Percentiles rank a stretch among this genome's conserved stretches.
Conservation (phyloP, 2,329 filamentous ascomycete species). For the Bipolaris bicolor region DNA sequence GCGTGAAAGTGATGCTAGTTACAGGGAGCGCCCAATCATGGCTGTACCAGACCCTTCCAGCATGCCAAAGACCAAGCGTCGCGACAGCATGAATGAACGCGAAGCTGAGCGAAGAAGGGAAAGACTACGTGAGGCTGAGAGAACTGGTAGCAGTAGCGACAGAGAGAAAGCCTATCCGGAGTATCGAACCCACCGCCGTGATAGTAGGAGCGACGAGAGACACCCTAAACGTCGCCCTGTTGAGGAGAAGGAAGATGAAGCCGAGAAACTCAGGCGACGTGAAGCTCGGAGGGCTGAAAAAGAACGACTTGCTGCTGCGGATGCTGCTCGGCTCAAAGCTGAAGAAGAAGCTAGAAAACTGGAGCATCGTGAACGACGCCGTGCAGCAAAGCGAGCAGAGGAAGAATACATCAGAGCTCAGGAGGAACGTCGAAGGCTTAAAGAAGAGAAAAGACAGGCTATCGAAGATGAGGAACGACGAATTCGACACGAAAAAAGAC, state of each 20-base stretch:
- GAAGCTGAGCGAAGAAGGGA: constrained; percentile 33
- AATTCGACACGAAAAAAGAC: constrained; percentile 35
- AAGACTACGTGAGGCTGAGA: constrained; percentile 28
- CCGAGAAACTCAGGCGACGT: constrained; percentile 35
- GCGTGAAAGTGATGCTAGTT: constrained; percentile 41
- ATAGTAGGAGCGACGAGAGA: constrained; percentile 35
- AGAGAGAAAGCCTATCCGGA: constrained; percentile 38
- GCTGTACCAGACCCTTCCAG: constrained; percentile 23
- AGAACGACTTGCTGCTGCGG: constrained; percentile 34
- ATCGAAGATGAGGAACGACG: constrained; percentile 39
- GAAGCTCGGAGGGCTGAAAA: constrained; percentile 39
- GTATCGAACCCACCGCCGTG: constrained; percentile 36
- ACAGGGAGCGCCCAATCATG: constrained; percentile 33
- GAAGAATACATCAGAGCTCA: constrained; percentile 27
- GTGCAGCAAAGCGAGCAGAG: constrained; percentile 32
- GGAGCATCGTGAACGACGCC: constrained; percentile 39
- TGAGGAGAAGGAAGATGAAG: constrained; percentile 36
- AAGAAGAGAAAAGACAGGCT: constrained; percentile 27
- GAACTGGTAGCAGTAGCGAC: constrained; percentile 32
- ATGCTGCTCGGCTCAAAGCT: constrained; percentile 28
- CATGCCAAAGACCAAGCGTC: constrained; percentile 34
- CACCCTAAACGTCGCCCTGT: constrained; percentile 36
- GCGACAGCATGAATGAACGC: constrained; percentile 43
- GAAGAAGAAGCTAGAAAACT: constrained; percentile 34
- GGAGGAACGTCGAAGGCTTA: constrained; percentile 27